Percentiles rank a stretch among this genome's conserved stretches.
These are phyloP conservation scores for Lactarius sanguifluus DNA, from an alignment of 768 basidiomycete species.

Conservation along the genomic window DNA sequence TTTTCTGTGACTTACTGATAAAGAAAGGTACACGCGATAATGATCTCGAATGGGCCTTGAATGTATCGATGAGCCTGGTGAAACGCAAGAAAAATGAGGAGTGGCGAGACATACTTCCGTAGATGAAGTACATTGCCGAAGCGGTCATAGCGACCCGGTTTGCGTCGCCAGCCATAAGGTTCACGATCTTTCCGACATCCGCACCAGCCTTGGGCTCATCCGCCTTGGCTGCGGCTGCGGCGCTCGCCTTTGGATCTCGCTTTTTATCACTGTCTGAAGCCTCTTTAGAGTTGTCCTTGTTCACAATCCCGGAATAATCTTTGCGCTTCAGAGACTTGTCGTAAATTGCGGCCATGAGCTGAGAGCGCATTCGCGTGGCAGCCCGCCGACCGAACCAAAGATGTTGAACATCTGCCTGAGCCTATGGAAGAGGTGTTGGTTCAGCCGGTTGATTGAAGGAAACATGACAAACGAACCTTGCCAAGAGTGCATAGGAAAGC, in stretches of 20 bases:
- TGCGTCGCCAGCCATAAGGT: slow-evolving; percentile 82
- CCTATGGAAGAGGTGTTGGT: slow-evolving; percentile 1
- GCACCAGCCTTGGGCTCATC: slow-evolving; percentile 71
- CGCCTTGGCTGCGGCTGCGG: slow-evolving; percentile 31
- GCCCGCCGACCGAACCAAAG: slow-evolving; percentile 83
- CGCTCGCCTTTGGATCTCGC: slow-evolving; percentile 21
- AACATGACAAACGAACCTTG: slow-evolving; percentile 43
- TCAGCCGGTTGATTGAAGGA: background rate
- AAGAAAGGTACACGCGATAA: slow-evolving; percentile 69
- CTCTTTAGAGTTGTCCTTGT: slow-evolving; percentile 42
- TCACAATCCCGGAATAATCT: slow-evolving; percentile 77
- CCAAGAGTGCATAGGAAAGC: slow-evolving; percentile 61
- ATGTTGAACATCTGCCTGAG: slow-evolving; percentile 66
- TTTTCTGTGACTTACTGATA: slow-evolving; percentile 54
- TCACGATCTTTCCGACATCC: slow-evolving; percentile 87
- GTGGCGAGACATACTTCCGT: slow-evolving; percentile 49
- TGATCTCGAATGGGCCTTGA: slow-evolving; percentile 71
- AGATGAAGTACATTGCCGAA: slow-evolving; percentile 63
- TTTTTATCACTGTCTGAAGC: slow-evolving; percentile 11
- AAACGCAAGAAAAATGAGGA: slow-evolving; percentile 3
- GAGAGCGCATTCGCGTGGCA: slow-evolving; percentile 65
- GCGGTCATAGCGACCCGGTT: slow-evolving; percentile 55
- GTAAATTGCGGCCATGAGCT: slow-evolving; percentile 85
- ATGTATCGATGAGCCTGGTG: background rate
- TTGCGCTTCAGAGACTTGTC: slow-evolving; percentile 83